Conservation (phyloP, 352 stramenopile genomes). For the Globisporangium acanthophoron region DNA sequence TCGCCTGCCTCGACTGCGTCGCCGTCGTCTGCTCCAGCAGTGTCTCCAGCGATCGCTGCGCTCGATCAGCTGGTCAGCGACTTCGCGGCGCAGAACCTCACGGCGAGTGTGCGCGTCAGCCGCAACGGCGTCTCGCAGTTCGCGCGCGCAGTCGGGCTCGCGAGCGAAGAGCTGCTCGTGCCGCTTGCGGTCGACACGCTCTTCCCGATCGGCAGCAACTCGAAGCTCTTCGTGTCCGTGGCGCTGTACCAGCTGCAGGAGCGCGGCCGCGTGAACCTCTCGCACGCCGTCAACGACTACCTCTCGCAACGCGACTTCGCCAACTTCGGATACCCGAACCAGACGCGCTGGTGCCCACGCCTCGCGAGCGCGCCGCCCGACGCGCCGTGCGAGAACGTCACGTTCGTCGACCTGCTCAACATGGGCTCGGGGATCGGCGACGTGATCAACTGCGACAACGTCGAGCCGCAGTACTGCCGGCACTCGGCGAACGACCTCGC, state of each 20-base stretch:
- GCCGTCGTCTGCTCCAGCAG: background rate
- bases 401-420: constrained; percentile 50
- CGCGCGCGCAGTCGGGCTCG: constrained; percentile 26
- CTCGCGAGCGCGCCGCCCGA: constrained; percentile 6
- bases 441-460: constrained; percentile 26
- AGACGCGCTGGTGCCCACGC: constrained; percentile 41
- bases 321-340: constrained; percentile 34
- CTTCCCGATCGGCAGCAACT: constrained; percentile 54
- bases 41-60: background rate
- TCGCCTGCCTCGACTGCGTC: background rate
- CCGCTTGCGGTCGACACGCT: constrained; percentile 31
- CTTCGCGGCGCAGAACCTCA: constrained; percentile 20
- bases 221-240: constrained; percentile 46
- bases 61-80: background rate
- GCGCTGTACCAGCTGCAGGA: constrained; percentile 58
- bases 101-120: constrained; percentile 35
- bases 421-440: constrained; percentile 48
- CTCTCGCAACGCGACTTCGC: constrained; percentile 34
- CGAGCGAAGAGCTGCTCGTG: constrained; percentile 37
- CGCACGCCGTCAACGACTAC: constrained; percentile 26
- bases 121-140: constrained; percentile 38
- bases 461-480: constrained; percentile 1
- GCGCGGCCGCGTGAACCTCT: constrained; percentile 27
- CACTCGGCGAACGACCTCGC: constrained; percentile 15
- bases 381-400: constrained; percentile 35